Evolutionary conservation across 352 stramenopile species (phyloP), one percentile per base, ranked within the genome.

Genomic region (Phytophthora gonapodyides): DNA sequence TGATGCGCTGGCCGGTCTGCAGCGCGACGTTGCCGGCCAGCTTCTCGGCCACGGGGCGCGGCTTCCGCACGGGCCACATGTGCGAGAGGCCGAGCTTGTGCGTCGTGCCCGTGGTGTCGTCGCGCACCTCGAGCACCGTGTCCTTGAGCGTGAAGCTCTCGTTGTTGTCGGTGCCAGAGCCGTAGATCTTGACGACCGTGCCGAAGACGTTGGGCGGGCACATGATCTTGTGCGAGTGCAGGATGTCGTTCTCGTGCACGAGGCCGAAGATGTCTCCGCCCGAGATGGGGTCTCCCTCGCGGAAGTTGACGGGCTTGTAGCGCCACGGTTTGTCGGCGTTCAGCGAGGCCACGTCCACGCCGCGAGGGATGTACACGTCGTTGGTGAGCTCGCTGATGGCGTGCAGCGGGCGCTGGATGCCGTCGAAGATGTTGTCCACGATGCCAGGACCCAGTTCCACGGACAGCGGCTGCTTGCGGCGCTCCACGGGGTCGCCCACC

Each of bases 381-480:
- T 97, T 94, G 33, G 78, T 88, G 48, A 95, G 69, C 44, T 93
- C 79, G 57, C 92, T 94, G 78, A 99, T 99, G 49, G 89, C 88
- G 75, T 99, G 95, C 49, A 99, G 77, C 31, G 98, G 98, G 66
- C 98, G 94, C 77, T 99, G 98, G 78, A 99, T 99, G 65, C 98
- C 98, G 83, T 99, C 98, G 63, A 99, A 99, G 83, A 99, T 99
- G 54, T 98, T 99, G 67, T 97, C 97, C 81, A 99, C 99, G 69
- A 99, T 99, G 62, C 98, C 98, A n/a, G 98, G 98, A 24, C 98
- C 98, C 7, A 99, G 87, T 67, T 99, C 97, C 27, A 99, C 97
- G 3, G 94, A 99, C 44, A 99, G 80, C 40, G 98, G 97, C 75
- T 98, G 88, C 67, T 98, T 98, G 68, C 97, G 98, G 50, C 98